A percentile compares a stretch with the other conserved stretches of the same genome.
These are phyloP conservation scores for Podospora pseudoanserina DNA, from an alignment of 495 filamentous ascomycete species.

Conservation along the genomic window DNA sequence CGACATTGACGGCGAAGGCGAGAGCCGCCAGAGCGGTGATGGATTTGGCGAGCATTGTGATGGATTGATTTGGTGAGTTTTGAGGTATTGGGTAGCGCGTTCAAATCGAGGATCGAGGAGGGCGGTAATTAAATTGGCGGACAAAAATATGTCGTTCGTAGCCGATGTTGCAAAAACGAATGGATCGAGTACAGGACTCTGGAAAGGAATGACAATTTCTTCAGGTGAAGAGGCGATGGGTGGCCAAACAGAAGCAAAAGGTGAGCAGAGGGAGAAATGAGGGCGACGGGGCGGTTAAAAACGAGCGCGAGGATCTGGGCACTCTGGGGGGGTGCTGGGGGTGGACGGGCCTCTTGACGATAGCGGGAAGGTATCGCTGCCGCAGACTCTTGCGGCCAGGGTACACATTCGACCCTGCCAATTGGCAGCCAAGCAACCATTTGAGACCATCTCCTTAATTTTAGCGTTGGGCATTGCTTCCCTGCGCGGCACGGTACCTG, in stretches of 20 bases:
- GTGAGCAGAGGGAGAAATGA: slow-evolving; percentile 22
- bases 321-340: slow-evolving; percentile 11
- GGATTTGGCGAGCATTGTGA: slow-evolving; percentile 39
- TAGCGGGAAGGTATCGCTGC: slow-evolving; percentile 15
- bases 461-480: slow-evolving; percentile 23
- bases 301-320: slow-evolving; percentile 12
- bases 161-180: slow-evolving; percentile 25
- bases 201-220: slow-evolving; percentile 29
- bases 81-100: not conserved
- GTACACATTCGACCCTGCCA: slow-evolving; percentile 11
- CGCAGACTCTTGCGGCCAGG: slow-evolving; percentile 15
- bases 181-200: slow-evolving; percentile 35
- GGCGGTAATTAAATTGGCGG: slow-evolving; percentile 15
- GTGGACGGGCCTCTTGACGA: slow-evolving; percentile 10
- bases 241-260: not conserved
- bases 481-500: slow-evolving; percentile 23
- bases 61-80: slow-evolving; percentile 9
- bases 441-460: slow-evolving; percentile 32
- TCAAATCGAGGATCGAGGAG: slow-evolving; percentile 2
- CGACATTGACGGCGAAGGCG: slow-evolving; percentile 38
- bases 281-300: slow-evolving; percentile 13
- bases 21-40: slow-evolving; percentile 40
- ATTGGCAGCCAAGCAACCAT: slow-evolving; percentile 13
- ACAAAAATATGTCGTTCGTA: not conserved
- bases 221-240: slow-evolving; percentile 14